Percentiles rank a stretch among this genome's conserved stretches.
Conservation (phyloP, 176 grass and related monocot species). For the Triticum urartu region DNA sequence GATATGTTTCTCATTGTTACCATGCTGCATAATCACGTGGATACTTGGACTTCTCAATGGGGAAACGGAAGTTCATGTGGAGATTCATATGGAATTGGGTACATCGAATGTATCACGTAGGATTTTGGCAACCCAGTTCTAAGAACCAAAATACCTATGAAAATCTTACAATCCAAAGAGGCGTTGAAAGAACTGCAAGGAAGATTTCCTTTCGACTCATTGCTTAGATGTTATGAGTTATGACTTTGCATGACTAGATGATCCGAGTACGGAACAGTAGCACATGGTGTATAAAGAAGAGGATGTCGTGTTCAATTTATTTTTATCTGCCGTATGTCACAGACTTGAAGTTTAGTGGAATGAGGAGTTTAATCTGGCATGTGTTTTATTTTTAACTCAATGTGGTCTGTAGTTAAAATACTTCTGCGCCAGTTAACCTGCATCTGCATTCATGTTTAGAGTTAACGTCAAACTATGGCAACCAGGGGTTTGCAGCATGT, state of each 20-base stretch:
- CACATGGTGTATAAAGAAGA: neutral
- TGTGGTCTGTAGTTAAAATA: neutral
- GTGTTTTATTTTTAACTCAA: neutral
- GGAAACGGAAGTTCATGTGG: neutral
- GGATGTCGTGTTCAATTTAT: neutral
- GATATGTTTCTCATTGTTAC: neutral
- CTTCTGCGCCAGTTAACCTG: neutral
- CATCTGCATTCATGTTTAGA: neutral
- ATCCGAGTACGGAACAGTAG: neutral
- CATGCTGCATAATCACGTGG: neutral
- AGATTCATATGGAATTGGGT: neutral
- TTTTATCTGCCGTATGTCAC: neutral
- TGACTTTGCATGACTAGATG: neutral
- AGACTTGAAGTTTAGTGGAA: neutral
- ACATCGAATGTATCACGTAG: neutral
- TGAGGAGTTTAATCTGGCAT: neutral
- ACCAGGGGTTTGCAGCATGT: constrained; percentile 5
- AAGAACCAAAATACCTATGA: neutral
- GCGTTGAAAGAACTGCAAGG: neutral
- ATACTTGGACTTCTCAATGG: neutral
- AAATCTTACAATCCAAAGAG: neutral
- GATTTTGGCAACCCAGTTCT: neutral
- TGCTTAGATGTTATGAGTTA: neutral
- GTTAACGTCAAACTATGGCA: neutral
- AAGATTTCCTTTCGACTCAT: neutral